phyloP scores from a whole-genome alignment of 164 flowering plant genomes.

The Protea cynaroides region DNA sequence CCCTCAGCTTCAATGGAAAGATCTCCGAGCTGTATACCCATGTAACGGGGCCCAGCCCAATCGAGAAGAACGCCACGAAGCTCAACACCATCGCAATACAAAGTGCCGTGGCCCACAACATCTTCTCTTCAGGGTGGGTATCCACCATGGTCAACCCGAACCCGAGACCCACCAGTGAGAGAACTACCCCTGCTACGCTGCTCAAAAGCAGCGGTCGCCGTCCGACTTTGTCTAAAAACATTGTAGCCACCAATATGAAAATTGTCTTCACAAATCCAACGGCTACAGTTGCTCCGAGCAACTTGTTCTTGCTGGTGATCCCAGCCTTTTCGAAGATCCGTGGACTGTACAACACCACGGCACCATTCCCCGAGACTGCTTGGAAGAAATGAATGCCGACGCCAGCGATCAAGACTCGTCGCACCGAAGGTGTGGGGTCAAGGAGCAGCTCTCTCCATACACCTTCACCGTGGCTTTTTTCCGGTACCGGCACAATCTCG shows the following conservation, averaged over 20 bases:
- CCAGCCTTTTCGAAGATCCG: conserved; percentile 23
- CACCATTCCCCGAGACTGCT: conserved; percentile 14
- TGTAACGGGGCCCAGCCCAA: conserved; percentile 6
- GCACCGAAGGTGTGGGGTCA: conserved; percentile 16
- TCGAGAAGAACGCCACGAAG: conserved; percentile 20
- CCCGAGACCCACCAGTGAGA: conserved; percentile 13
- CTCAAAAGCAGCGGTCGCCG: conserved; percentile 21
- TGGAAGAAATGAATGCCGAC: conserved; percentile 24
- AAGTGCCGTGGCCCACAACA: conserved; percentile 21
- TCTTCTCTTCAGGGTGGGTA: neutral
- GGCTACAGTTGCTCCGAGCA: conserved; percentile 17
- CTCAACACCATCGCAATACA: conserved; percentile 4
- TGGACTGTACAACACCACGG: conserved; percentile 19
- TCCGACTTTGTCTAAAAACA: conserved; percentile 19
- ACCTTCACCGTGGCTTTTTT: conserved; percentile 13
- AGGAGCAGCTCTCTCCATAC: conserved; percentile 21
- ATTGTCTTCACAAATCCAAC: conserved; percentile 21
- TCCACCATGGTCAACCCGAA: conserved; percentile 15
- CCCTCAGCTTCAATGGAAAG: conserved; percentile 10
- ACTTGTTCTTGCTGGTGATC: conserved; percentile 1
- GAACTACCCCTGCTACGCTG: conserved; percentile 15
- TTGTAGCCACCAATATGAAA: conserved; percentile 23
- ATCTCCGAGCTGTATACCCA: conserved; percentile 11
- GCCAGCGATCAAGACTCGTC: conserved; percentile 13
- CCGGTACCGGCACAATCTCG: conserved; percentile 8